A percentile compares a stretch with the other conserved stretches of the same genome.
phyloP scores from a whole-genome alignment of 306 rosid species.

The Astragalus membranaceus region DNA sequence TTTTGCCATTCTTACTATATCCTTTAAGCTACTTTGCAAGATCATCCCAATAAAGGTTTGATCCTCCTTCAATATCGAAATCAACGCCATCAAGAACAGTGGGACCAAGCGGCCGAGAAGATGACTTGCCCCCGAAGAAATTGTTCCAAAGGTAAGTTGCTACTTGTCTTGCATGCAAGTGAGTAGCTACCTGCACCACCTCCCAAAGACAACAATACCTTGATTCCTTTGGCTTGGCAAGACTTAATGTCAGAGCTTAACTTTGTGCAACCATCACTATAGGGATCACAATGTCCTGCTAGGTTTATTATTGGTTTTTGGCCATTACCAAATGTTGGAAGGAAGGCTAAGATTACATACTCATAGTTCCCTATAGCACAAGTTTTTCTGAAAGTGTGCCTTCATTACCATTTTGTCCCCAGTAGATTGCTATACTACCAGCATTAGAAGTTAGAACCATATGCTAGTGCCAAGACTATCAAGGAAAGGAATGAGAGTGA shows the following conservation, averaged over 20 bases:
- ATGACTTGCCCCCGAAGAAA: slow-evolving; percentile 36
- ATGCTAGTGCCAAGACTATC: slow-evolving; percentile 13
- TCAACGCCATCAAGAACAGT: slow-evolving; percentile 42
- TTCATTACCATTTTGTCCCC: slow-evolving; percentile 38
- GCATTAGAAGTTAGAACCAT: slow-evolving; percentile 19
- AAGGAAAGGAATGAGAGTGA: slow-evolving; percentile 16
- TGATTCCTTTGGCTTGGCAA: slow-evolving; percentile 39
- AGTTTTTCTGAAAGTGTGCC: slow-evolving; percentile 18
- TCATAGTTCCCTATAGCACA: slow-evolving; percentile 33
- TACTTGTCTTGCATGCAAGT: slow-evolving; percentile 22
- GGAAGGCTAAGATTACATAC: slow-evolving; percentile 29
- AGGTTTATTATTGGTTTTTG: slow-evolving; percentile 31
- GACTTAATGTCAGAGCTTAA: slow-evolving; percentile 19
- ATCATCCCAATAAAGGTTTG: slow-evolving; percentile 23
- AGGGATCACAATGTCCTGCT: slow-evolving; percentile 37
- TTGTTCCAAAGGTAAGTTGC: slow-evolving; percentile 37
- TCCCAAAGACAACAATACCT: slow-evolving; percentile 41
- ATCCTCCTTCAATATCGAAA: slow-evolving; percentile 33
- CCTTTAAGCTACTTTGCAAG: slow-evolving; percentile 34
- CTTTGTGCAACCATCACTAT: slow-evolving; percentile 18
- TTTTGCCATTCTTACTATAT: neutral
- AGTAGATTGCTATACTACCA: slow-evolving; percentile 34
- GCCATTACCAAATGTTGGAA: slow-evolving; percentile 37
- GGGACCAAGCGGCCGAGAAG: slow-evolving; percentile 37
- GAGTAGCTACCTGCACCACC: slow-evolving; percentile 33